A percentile compares a stretch with the other conserved stretches of the same genome.
These are phyloP conservation scores for Ensete glaucum DNA, from an alignment of 176 grass and related monocot species.

Conservation along the genomic window DNA sequence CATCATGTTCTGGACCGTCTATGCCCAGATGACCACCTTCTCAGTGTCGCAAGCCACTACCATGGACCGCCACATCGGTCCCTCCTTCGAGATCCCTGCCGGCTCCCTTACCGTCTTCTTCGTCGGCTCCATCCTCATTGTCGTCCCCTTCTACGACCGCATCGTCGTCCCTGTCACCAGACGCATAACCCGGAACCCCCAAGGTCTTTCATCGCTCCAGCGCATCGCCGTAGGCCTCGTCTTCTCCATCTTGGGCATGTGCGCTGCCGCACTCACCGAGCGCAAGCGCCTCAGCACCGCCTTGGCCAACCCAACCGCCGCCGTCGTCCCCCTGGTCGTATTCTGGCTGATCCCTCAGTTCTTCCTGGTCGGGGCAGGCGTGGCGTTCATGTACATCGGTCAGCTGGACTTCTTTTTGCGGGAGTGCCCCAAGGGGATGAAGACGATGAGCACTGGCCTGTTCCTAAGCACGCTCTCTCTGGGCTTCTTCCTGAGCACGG, in stretches of 20 bases:
- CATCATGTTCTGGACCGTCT: slow-evolving; percentile 78
- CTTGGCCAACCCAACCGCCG: neutral
- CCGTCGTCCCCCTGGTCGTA: slow-evolving; percentile 34
- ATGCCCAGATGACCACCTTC: slow-evolving; percentile 93
- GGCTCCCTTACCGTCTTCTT: slow-evolving; percentile 87
- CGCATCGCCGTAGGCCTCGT: slow-evolving; percentile 67
- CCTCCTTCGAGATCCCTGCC: slow-evolving; percentile 47
- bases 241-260: slow-evolving; percentile 69
- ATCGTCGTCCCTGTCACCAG: slow-evolving; percentile 34
- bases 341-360: slow-evolving; percentile 93
- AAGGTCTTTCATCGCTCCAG: slow-evolving; percentile 70
- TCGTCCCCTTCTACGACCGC: slow-evolving; percentile 79
- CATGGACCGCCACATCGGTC: slow-evolving; percentile 68
- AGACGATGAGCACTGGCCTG: slow-evolving; percentile 92
- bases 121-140: slow-evolving; percentile 67
- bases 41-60: slow-evolving; percentile 65
- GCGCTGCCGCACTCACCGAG: slow-evolving; percentile 38
- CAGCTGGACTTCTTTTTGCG: slow-evolving; percentile 93
- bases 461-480: slow-evolving; percentile 88
- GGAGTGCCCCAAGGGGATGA: slow-evolving; percentile 97
- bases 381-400: slow-evolving; percentile 95
- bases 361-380: slow-evolving; percentile 72
- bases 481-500: slow-evolving; percentile 86
- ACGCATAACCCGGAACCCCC: slow-evolving; percentile 50
- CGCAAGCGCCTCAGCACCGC: slow-evolving; percentile 21